Conservation (phyloP, 768 basidiomycete species). For the Melanogaster broomeanus region DNA sequence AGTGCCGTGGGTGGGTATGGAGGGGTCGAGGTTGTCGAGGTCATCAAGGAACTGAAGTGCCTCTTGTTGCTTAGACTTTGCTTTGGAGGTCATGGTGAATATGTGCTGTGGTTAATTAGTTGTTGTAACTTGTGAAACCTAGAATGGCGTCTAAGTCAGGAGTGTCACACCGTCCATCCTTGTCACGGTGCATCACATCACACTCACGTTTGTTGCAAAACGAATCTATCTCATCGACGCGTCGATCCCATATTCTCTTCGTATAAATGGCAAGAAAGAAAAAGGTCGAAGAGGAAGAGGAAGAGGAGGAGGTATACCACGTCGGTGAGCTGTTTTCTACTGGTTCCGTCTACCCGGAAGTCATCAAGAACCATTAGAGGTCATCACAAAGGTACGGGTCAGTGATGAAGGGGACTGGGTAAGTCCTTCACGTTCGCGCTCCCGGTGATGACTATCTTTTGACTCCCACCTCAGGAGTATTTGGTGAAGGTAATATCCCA, state of each 20-base stretch:
- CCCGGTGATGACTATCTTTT: background rate
- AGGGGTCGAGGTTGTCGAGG: slow-evolving; percentile 76
- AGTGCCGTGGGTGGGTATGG: slow-evolving; percentile 28
- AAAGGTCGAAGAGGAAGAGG: slow-evolving; percentile 24
- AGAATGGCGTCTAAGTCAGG: too few species aligned
- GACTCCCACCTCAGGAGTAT: slow-evolving; percentile 51
- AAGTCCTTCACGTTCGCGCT: slow-evolving; percentile 18
- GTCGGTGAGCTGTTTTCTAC: slow-evolving; percentile 41
- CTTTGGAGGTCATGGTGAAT: slow-evolving; percentile 40
- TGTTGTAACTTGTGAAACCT: too few species aligned
- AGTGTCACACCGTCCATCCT: too few species aligned
- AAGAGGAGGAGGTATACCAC: slow-evolving; percentile 42
- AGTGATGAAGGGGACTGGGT: slow-evolving; percentile 54
- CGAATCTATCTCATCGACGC: too few species aligned
- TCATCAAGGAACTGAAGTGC: slow-evolving; percentile 93
- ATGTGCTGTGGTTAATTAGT: background rate
- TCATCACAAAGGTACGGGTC: slow-evolving; percentile 60
- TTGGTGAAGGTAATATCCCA: slow-evolving; percentile 55
- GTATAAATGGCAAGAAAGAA: slow-evolving; percentile 27
- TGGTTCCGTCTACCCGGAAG: background rate
- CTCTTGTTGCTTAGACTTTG: slow-evolving; percentile 83
- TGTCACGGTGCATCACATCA: too few species aligned
- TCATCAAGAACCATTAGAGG: slow-evolving; percentile 42
- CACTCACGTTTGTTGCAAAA: background rate
- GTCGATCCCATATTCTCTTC: background rate